These are phyloP conservation scores for Aspergillus indologenus DNA, from an alignment of 495 filamentous ascomycete species.

Conservation along the genomic window DNA sequence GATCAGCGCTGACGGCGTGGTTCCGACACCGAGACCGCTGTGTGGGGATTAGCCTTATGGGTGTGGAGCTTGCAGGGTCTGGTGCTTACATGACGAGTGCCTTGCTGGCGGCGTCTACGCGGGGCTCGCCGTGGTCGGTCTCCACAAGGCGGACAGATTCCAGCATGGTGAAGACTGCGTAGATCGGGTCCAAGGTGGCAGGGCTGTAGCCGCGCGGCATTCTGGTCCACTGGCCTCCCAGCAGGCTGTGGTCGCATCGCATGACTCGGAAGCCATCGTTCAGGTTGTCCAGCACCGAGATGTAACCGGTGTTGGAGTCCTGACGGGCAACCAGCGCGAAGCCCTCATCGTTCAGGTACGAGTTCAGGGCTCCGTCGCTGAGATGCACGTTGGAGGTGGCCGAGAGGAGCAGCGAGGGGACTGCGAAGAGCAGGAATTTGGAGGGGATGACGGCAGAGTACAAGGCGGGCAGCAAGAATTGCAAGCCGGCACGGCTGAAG, in stretches of 20 bases:
- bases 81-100: conserved; percentile 73
- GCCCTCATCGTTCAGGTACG: conserved; percentile 49
- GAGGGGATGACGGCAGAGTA: conserved; percentile 68
- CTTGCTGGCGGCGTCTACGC: conserved; percentile 62
- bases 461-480: conserved; percentile 58
- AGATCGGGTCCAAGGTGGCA: conserved; percentile 77
- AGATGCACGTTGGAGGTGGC: conserved; percentile 70
- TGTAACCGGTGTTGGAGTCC: conserved; percentile 85
- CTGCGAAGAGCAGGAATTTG: conserved; percentile 56
- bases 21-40: conserved; percentile 90
- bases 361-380: conserved; percentile 57
- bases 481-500: conserved; percentile 68
- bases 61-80: not conserved
- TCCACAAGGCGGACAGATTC: conserved; percentile 84
- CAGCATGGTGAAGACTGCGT: conserved; percentile 87
- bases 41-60: conserved; percentile 7
- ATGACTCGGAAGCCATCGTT: conserved; percentile 72
- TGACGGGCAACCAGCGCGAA: conserved; percentile 67
- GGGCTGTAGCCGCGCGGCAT: conserved; percentile 31
- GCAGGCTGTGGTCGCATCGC: conserved; percentile 88
- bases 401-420: conserved; percentile 71
- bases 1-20: conserved; percentile 80
- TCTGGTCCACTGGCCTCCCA: conserved; percentile 85
- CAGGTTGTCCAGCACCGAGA: conserved; percentile 79
- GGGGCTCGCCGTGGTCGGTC: conserved; percentile 41